A percentile compares a stretch with the other conserved stretches of the same genome.
These are phyloP conservation scores for Mariannaea sp. DNA, from an alignment of 2,329 filamentous ascomycete species.

Conservation along the genomic window DNA sequence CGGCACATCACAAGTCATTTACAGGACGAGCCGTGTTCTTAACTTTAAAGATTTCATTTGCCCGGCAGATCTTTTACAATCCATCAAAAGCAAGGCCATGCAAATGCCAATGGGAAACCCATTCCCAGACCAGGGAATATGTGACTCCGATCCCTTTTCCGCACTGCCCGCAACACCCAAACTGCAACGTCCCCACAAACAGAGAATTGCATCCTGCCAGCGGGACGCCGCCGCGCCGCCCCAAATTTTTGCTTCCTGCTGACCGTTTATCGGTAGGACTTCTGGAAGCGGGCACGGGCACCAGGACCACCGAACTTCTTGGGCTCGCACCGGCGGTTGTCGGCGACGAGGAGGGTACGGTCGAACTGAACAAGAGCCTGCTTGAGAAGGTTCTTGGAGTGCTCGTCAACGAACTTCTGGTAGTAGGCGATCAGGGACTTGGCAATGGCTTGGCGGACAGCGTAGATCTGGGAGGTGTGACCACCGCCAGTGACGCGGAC, in stretches of 20 bases:
- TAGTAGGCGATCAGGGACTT: constrained; percentile 84
- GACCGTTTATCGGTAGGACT: constrained; percentile 90
- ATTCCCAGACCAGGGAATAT: constrained; percentile 47
- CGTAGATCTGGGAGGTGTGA: constrained; percentile 97
- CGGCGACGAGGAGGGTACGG: constrained; percentile 95
- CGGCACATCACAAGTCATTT: constrained; percentile 30
- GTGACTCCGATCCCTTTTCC: constrained; percentile 46
- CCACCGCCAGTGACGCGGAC: constrained; percentile 96
- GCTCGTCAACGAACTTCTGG: constrained; percentile 99
- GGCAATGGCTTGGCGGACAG: constrained; percentile 97
- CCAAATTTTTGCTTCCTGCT: constrained; percentile 25
- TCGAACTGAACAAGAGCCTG: constrained; percentile 94
- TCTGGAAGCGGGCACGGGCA: constrained; percentile 97
- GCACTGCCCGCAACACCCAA: constrained; percentile 36
- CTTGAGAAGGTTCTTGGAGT: constrained; percentile 99
- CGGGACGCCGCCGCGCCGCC: constrained; percentile 19
- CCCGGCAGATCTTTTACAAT: constrained; percentile 56
- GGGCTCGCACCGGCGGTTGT: constrained; percentile 98
- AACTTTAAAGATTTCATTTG: constrained; percentile 57
- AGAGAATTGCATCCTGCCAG: background rate
- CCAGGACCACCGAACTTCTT: constrained; percentile 97
- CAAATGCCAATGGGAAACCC: constrained; percentile 54
- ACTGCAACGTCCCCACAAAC: constrained; percentile 9
- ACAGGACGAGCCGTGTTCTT: constrained; percentile 35
- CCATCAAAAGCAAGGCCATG: constrained; percentile 56